Base-by-base conservation (phyloP, 306 rosid genomes). In the Rubus parviflorus region DNA sequence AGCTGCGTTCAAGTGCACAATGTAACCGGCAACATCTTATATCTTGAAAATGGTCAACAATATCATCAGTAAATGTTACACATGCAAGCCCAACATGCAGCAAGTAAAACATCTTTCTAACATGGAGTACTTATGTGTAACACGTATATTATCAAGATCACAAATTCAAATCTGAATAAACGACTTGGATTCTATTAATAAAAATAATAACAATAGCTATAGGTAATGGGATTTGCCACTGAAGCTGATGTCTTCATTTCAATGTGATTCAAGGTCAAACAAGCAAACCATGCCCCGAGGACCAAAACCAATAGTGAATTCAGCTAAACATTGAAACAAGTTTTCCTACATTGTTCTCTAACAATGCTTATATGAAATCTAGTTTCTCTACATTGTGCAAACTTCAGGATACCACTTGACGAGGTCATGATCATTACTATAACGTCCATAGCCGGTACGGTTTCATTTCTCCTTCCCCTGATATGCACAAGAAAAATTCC, bases 401-500 rank as follows among this genome's bases (percentile, higher is more conserved):
- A 60, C 41, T 16, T 9, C 13, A 25, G 12, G 56, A 17, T 45
- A 40, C 68, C 67, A 58, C 9, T 22, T 35, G 78, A 19, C 19
- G 4, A 17, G 4, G 11, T 42, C 3, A 20, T 45, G 22, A 38
- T 45, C 46, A 68, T 46, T 68, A 46, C 14, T 22, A 14, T 25
- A 30, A 37, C 47, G n/a, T 47, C 47, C 70, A 11, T 0, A 38
- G 57, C 54, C 8, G 3, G n/a, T 11, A 12, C 7, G 22, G n/a
- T 25, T 43, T 37, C 60, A 17, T 17, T 57, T 40, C 57, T 45
- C 70, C 43, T 60, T 74, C 19, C n/a, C 70, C 78, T 75, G 61
- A 74, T 13, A 40, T 25, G 58, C 58, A 74, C 58, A 74, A 4
- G 70, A 60, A 45, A 45, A 14, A 73, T 8, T 7, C 41, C 45